Evolutionary conservation across 352 stramenopile species (phyloP).

Genomic region (Pythium phragmitis): DNA sequence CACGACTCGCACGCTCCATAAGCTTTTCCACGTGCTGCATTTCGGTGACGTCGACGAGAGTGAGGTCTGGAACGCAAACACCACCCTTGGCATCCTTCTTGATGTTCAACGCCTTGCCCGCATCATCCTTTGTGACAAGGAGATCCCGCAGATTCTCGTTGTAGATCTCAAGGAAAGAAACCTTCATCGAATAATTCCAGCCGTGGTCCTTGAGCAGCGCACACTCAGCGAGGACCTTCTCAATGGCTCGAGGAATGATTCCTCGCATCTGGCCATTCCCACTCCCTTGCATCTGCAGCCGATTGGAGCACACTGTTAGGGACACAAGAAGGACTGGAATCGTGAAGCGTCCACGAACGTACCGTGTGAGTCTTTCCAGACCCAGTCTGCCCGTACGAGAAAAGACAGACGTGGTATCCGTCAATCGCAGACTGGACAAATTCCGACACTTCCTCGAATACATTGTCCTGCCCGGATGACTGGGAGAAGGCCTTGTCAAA

Average conservation of each 20-base stretch:
- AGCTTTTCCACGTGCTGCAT: slow-evolving; percentile 67
- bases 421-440: slow-evolving; percentile 98
- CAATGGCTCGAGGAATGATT: slow-evolving; percentile 97
- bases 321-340: not conserved
- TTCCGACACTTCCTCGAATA: slow-evolving; percentile 97
- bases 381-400: slow-evolving; percentile 95
- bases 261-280: slow-evolving; percentile 94
- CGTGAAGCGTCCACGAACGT: slow-evolving; percentile 6
- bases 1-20: slow-evolving; percentile 74
- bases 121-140: slow-evolving; percentile 73
- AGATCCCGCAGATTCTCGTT: slow-evolving; percentile 98
- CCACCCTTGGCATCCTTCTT: slow-evolving; percentile 73
- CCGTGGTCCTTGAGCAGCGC: slow-evolving; percentile 61
- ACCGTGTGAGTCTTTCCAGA: slow-evolving; percentile 94
- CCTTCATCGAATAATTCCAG: slow-evolving; percentile 95
- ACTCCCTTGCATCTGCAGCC: slow-evolving; percentile 94
- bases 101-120: slow-evolving; percentile 56
- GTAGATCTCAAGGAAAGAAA: slow-evolving; percentile 99
- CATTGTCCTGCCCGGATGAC: slow-evolving; percentile 89
- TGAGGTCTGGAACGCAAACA: slow-evolving; percentile 66
- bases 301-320: slow-evolving; percentile 2
- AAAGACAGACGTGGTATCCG: slow-evolving; percentile 96
- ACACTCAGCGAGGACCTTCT: slow-evolving; percentile 92
- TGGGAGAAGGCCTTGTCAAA: slow-evolving; percentile 97
- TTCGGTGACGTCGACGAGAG: slow-evolving; percentile 45